Conservation (phyloP, 1,139 yeast genomes). For the Debaryomyces udenii region DNA sequence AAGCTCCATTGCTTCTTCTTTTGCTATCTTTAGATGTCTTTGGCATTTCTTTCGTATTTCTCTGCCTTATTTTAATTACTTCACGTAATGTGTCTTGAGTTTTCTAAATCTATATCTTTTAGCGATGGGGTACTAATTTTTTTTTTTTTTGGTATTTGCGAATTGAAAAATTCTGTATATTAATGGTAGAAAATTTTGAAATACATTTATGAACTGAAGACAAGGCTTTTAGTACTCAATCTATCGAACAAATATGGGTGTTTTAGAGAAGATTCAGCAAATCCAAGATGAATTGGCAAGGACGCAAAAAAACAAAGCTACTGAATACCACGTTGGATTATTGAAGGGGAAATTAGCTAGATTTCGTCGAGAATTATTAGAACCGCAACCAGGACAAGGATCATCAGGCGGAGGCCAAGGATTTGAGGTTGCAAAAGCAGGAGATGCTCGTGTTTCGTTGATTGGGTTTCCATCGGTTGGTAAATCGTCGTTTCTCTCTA, state of each 20-base stretch:
- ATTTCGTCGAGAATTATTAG: slow-evolving; percentile 86
- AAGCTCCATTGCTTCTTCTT: slow-evolving; percentile 14
- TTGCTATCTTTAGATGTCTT: slow-evolving; percentile 12
- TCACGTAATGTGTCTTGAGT: not conserved
- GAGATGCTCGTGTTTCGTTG: slow-evolving; percentile 93
- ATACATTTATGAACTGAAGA: no score
- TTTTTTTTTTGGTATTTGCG: slow-evolving; percentile 6
- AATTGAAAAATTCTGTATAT: slow-evolving; percentile 9
- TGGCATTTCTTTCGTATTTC: slow-evolving; percentile 13
- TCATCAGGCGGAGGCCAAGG: slow-evolving; percentile 82
- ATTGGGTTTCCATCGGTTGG: slow-evolving; percentile 99
- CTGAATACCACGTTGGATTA: slow-evolving; percentile 94
- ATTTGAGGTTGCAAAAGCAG: slow-evolving; percentile 92
- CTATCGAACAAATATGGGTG: slow-evolving; percentile 32
- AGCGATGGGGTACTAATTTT: slow-evolving; percentile 5
- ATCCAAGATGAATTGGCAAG: slow-evolving; percentile 93
- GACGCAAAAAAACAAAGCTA: slow-evolving; percentile 97
- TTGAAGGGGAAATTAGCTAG: slow-evolving; percentile 95
- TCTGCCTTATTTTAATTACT: no score
- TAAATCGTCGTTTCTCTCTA: slow-evolving; percentile 83
- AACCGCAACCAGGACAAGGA: slow-evolving; percentile 77
- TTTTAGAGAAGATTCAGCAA: slow-evolving; percentile 75
- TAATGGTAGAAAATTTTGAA: not conserved
- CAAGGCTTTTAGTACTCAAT: no score
- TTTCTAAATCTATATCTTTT: not conserved